Evolutionary conservation across 2,329 filamentous ascomycete species (phyloP), one percentile per base, ranked within the genome.

Genomic region (Colletotrichum musae): DNA sequence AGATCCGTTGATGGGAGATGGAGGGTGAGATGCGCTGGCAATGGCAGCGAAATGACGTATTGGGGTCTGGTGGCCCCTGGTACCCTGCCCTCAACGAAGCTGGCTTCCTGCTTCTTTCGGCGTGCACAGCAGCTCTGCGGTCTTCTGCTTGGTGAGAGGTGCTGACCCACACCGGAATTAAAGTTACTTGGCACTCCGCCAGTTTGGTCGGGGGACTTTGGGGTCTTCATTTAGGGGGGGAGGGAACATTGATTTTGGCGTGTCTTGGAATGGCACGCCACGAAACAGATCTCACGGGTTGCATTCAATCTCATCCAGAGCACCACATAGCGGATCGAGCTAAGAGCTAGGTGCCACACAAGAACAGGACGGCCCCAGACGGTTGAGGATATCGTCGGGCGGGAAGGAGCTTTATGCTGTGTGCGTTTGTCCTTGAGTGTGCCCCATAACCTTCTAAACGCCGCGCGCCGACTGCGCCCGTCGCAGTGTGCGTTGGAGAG

Each of bases 121-220:
- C 24, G 61, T 43, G 39, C 36, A 26, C 24, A 48, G 50, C 41
- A 16, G 41, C 61, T 48, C 41, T 67, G 64, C 58, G 24, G 51
- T 57, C 28, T 41, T 64, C 52, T 57, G 60, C 51, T 58, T 69
- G 66, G 48, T 36, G 41, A 59, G 32, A 39, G 50, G 50, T 26
- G 36, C 24, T 15, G 54, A 56, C 62, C 66, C 66, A 69, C 66
- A 36, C 18, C 16, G 36, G 39, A 66, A 69, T 58, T 69, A 69
- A 69, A 69, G 66, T 69, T 69, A 18, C 66, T 69, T 69, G 66
- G 66, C 66, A 69, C 66, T 69, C 66, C 66, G 62, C 54, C 66
- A 54, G 61, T 50, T 69, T 60, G 66, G 66, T 69, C 24, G 66
- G 61, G 65, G 47, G 48, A 50, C 16, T 28, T 24, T 39, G 51